Evolutionary conservation across 345 rosid genomes (phyloP), one percentile per base, ranked within the genome.

Genomic region (Gossypium longicalyx): DNA sequence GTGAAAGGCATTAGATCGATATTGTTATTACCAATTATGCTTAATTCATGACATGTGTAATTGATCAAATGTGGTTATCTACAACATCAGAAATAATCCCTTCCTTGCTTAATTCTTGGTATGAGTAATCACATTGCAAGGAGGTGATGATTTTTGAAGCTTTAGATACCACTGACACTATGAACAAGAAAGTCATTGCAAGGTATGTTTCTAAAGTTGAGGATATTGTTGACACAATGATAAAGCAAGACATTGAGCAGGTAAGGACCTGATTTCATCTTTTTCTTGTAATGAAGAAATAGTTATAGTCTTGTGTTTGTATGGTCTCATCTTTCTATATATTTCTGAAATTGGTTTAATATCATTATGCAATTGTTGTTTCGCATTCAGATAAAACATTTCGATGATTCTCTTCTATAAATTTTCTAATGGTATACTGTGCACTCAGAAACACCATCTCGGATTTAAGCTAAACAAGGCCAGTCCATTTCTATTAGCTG

Each of bases 381-480:
- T 68, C 13, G 9, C 22, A 29, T 29, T 29, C 38, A 29, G 4
- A 4, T 29, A 29, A 29, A 29, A 29, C 38, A 29, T 29, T 29
- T 29, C 38, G 6, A 29, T 29, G 38, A 4, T 29, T 29, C 34
- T 29, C 6, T 29, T 29, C 6, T 48, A 23, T 44, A 4, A 8
- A 49, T 15, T 68, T 16, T 3, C 17, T 0, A 27, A 16, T 49
- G 44, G 59, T 25, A 15, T 51, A 25, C 27, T 38, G 3, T 4
- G 19, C 49, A 64, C 61, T 67, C 2, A 57, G 34, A 44, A 47
- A 17, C 53, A 71, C 79, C 61, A 67, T 29, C 38, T 29, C n/a
- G n/a, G 17, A 9, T 67, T 49, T 20, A 41, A 22, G 4, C 16
- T 4, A 19, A 29, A 29, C 38, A 29, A 29, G 4, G 27, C 12